Conservation (phyloP, 2,329 filamentous ascomycete genomes). For the Fusarium sp. region DNA sequence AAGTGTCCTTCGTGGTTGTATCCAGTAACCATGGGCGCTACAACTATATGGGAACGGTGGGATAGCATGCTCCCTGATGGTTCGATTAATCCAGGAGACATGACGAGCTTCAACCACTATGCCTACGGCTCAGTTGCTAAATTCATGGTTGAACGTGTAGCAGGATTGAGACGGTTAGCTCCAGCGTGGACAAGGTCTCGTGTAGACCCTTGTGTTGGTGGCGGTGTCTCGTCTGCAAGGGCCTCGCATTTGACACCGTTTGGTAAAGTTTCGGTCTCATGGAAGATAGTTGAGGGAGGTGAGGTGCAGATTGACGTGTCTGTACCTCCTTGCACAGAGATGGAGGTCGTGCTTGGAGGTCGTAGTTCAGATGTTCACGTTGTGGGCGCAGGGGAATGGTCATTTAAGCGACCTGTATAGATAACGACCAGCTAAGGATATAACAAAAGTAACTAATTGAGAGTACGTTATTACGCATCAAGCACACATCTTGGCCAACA, state of each 20-base stretch:
- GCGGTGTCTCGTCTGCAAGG: neutral
- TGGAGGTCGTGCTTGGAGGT: neutral
- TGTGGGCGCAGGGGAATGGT: neutral
- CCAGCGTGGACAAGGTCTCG: neutral
- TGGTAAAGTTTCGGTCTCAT: neutral
- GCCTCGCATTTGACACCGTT: neutral
- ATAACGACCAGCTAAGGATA: no score
- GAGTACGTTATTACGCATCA: no score
- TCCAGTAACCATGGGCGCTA: constrained; percentile 53
- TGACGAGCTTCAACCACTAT: constrained; percentile 58
- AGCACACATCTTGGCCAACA: fast-evolving
- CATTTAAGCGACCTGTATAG: neutral
- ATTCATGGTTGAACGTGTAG: neutral
- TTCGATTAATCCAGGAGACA: constrained; percentile 52
- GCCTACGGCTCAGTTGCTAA: constrained; percentile 51
- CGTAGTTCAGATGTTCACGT: neutral
- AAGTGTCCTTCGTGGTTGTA: constrained; percentile 53
- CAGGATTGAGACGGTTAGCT: neutral
- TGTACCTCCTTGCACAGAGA: neutral
- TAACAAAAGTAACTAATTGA: no score
- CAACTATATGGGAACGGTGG: constrained; percentile 58
- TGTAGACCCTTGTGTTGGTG: neutral
- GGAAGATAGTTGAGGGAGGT: fast-evolving
- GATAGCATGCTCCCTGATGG: constrained; percentile 53
- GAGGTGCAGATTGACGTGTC: neutral